Evolutionary conservation across 2,329 filamentous ascomycete genomes (phyloP).

Genomic region (Aspergillus fumigatus): DNA sequence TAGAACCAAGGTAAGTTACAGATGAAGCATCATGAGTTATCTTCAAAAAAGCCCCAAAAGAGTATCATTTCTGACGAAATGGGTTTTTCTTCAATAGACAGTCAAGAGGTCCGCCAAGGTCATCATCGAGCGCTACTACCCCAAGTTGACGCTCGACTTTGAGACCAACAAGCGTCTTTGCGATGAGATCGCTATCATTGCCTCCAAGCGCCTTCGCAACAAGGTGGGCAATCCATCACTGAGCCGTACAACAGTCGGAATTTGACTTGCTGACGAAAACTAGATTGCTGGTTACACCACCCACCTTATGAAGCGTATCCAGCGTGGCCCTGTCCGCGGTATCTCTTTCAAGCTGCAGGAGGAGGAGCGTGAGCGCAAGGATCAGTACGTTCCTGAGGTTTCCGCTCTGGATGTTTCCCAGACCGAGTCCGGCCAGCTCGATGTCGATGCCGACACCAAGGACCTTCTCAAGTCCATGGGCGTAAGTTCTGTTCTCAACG

Average conservation of each 20-base stretch:
- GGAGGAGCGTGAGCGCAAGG: slow-evolving; percentile 99
- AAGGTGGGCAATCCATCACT: slow-evolving; percentile 58
- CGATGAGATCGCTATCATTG: slow-evolving; percentile 99
- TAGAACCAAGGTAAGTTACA: slow-evolving; percentile 39
- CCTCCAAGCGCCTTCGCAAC: slow-evolving; percentile 98
- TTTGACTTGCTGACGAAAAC: slow-evolving; percentile 2
- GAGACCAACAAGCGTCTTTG: slow-evolving; percentile 99
- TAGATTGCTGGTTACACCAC: slow-evolving; percentile 98
- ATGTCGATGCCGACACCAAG: slow-evolving; percentile 97
- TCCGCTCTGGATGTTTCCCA: slow-evolving; percentile 98
- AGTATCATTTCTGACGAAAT: background rate
- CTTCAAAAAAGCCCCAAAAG: background rate
- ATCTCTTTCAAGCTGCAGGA: slow-evolving; percentile 99
- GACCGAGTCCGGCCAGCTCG: slow-evolving; percentile 84
- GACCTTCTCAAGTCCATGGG: slow-evolving; percentile 97
- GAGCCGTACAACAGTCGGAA: background rate
- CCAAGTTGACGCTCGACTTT: slow-evolving; percentile 97
- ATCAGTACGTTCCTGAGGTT: slow-evolving; percentile 99
- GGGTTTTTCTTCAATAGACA: slow-evolving; percentile 42
- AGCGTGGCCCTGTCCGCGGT: slow-evolving; percentile 97
- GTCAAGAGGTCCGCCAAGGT: slow-evolving; percentile 93
- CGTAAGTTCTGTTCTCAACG: slow-evolving; percentile 59
- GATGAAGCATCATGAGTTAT: background rate
- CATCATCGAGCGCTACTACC: slow-evolving; percentile 99
- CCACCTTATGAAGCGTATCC: slow-evolving; percentile 99